phyloP scores from a whole-genome alignment of 1,284 basidiomycete species.

The Puccinia hordei region DNA sequence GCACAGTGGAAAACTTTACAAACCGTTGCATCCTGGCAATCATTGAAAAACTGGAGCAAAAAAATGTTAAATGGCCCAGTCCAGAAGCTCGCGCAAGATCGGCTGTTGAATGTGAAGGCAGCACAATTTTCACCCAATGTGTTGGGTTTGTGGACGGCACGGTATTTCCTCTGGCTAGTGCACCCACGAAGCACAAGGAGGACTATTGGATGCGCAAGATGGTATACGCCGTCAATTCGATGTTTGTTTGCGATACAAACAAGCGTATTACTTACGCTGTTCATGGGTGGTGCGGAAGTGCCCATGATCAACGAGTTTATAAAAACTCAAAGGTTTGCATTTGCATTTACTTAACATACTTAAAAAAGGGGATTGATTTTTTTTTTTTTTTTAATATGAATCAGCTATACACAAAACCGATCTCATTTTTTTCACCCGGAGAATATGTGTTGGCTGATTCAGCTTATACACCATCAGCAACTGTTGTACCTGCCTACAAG shows the following conservation, averaged over 20 bases:
- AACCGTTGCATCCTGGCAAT: slow-evolving; percentile 12
- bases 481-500: slow-evolving; percentile 26
- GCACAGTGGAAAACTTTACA: slow-evolving; percentile 5
- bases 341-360: not conserved
- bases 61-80: not conserved
- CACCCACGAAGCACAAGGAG: too few relatives aligned
- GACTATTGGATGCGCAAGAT: too few relatives aligned
- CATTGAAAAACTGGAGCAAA: not conserved
- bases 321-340: not conserved
- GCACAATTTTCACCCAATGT: too few relatives aligned
- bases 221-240: not conserved
- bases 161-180: too few relatives aligned
- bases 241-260: slow-evolving; percentile 17
- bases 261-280: not conserved
- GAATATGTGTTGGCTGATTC: slow-evolving; percentile 28
- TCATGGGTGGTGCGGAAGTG: slow-evolving; percentile 39
- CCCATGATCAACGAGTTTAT: slow-evolving; percentile 10
- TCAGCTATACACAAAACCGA: not conserved
- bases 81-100: not conserved
- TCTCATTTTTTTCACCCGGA: not conserved
- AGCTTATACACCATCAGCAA: slow-evolving; percentile 8
- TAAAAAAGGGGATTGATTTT: not conserved
- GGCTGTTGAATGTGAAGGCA: too few relatives aligned
- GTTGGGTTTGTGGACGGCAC: too few relatives aligned
- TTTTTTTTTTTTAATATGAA: not conserved